Base-by-base conservation (phyloP, 2,329 filamentous ascomycete species). In the Aureobasidium sp. region DNA sequence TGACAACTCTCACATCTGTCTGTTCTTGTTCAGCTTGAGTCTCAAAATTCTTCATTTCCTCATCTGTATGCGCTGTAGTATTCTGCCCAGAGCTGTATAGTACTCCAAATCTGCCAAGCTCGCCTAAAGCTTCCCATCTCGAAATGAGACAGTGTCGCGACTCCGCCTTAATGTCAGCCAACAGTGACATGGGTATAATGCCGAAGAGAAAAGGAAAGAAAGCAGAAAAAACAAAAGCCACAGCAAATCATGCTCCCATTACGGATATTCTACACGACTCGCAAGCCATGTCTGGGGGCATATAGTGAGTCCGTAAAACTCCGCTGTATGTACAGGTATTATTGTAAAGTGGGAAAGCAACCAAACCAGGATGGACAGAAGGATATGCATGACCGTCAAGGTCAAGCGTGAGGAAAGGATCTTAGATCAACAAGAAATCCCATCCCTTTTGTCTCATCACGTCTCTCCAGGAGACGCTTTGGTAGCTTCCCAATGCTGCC, bases 391-490 rank as follows among this genome's bases (percentile, higher is more conserved):
- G 39, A 22, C 56, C 61, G 48, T 49, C 42, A 45, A 42, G 61
- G 53, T 11, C 8, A 33, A 29, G 14, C 33, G 44, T 1, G n/a
- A 48, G 19, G 8, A 8, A 39, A 5, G 66, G 27, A 19, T 22
- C 29, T 74, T 53, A 96, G 77, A 97, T 92, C 75, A 97, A 84
- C 75, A 97, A 81, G 78, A 91, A 94, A 74, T 96, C 90, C 92
- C 91, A 96, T 68, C 85, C 85, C 79, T 93, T 94, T 78, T 87
- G 85, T 77, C 85, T 85, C 91, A 97, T 96, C 72, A 93, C 85
- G 77, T 96, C 90, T 78, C 93, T 83, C 93, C 93, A 97, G 85
- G 92, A 91, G 76, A 96, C 84, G 78, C 88, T 87, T 72, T 85
- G 86, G 68, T 71, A 75, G 66, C 74, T 74, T 68, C 76, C 75